These are phyloP conservation scores for Stephania cephalantha DNA, from an alignment of 164 flowering plant species.

Conservation along the genomic window DNA sequence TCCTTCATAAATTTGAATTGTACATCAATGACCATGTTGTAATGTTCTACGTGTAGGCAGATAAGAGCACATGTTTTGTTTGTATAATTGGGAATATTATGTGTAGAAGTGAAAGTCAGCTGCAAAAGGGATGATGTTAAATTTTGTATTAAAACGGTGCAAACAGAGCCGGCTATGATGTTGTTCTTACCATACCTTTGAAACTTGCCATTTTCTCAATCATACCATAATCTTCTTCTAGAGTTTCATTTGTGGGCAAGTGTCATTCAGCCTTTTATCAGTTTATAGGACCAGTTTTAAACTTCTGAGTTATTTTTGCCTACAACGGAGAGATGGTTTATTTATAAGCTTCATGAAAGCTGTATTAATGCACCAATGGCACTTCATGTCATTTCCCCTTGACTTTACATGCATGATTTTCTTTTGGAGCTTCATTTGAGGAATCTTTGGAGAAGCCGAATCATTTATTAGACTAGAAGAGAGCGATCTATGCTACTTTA, in stretches of 20 bases:
- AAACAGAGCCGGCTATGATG: neutral
- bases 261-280: neutral
- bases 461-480: too few species aligned
- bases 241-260: neutral
- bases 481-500: too few species aligned
- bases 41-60: neutral
- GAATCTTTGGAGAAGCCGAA: too few species aligned
- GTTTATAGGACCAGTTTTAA: neutral
- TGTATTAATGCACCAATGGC: neutral
- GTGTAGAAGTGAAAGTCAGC: neutral
- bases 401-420: too few species aligned
- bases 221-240: neutral
- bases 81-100: neutral
- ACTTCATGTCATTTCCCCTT: too few species aligned
- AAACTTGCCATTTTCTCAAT: neutral
- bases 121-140: neutral
- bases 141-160: neutral
- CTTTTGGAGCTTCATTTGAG: too few species aligned
- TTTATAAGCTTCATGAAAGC: neutral
- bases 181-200: neutral
- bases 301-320: neutral
- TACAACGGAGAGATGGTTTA: neutral
- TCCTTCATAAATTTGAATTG: neutral
- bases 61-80: neutral
- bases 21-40: neutral